phyloP scores from a whole-genome alignment of 1,284 basidiomycete species.

The Leccinum subfulvum region DNA sequence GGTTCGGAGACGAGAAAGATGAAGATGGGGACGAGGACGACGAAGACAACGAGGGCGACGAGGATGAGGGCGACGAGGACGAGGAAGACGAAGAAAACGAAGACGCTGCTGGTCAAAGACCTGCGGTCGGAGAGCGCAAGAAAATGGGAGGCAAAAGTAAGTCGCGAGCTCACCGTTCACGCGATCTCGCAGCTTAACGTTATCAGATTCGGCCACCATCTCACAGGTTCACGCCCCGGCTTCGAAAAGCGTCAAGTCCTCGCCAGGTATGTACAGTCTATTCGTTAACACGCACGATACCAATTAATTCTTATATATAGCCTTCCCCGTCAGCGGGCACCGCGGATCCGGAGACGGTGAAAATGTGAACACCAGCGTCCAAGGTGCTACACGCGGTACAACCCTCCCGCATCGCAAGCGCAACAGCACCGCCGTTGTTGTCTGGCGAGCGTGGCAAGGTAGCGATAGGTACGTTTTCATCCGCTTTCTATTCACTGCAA shows the following conservation, averaged over 20 bases:
- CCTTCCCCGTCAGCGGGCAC: neutral
- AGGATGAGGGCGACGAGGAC: too few species aligned
- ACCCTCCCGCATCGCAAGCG: neutral
- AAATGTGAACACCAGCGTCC: neutral
- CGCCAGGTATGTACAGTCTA: neutral
- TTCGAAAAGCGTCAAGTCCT: neutral
- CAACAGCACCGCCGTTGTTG: neutral
- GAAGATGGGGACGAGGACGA: too few species aligned
- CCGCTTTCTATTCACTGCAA: neutral
- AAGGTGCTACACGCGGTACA: neutral
- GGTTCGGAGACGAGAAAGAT: too few species aligned
- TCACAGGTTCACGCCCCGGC: neutral
- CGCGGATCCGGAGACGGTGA: neutral
- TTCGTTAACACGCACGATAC: neutral
- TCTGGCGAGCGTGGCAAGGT: neutral
- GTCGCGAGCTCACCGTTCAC: neutral
- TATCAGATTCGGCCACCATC: neutral
- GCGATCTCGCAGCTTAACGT: neutral
- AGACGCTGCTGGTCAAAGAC: too few species aligned
- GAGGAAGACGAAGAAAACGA: too few species aligned
- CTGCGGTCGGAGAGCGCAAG: too few species aligned
- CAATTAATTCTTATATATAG: neutral
- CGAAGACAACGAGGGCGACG: too few species aligned
- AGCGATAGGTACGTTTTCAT: neutral
- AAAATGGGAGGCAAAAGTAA: too few species aligned